phyloP scores from a whole-genome alignment of 805 yeast species.

The Nakazawaea holstii region DNA sequence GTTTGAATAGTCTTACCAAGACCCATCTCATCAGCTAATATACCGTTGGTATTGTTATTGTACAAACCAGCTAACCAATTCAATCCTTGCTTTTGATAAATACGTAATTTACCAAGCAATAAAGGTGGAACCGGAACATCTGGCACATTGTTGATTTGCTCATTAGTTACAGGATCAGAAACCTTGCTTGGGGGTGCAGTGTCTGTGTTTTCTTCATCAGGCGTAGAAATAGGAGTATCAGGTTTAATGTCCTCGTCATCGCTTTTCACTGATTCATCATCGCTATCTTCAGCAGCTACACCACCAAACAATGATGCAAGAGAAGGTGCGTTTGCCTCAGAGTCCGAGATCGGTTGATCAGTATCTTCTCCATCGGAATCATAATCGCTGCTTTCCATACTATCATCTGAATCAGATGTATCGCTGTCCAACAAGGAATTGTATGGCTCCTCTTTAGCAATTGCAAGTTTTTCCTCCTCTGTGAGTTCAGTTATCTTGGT shows the following conservation, averaged over 20 bases:
- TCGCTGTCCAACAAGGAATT: constrained; percentile 15
- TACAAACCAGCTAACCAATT: constrained; percentile 96
- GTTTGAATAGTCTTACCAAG: constrained; percentile 96
- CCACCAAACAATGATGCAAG: constrained; percentile 33
- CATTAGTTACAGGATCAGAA: constrained; percentile 25
- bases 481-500: constrained; percentile 4
- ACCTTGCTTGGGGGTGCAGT: constrained; percentile 12
- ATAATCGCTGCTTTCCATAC: constrained; percentile 7
- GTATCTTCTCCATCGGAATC: constrained; percentile 13
- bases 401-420: constrained; percentile 19
- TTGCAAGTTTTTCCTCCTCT: constrained; percentile 8
- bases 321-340: constrained; percentile 19
- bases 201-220: constrained; percentile 23
- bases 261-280: constrained; percentile 30
- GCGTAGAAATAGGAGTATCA: constrained; percentile 31
- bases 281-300: constrained; percentile 22
- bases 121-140: constrained; percentile 78
- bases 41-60: constrained; percentile 91
- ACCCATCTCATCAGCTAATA: constrained; percentile 99
- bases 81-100: constrained; percentile 91
- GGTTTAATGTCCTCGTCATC: constrained; percentile 17
- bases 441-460: constrained; percentile 11
- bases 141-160: constrained; percentile 37
- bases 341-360: constrained; percentile 15
- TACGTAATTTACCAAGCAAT: constrained; percentile 77